Evolutionary conservation across 495 filamentous ascomycete species (phyloP).

Genomic region (Penicillium diatomitis): DNA sequence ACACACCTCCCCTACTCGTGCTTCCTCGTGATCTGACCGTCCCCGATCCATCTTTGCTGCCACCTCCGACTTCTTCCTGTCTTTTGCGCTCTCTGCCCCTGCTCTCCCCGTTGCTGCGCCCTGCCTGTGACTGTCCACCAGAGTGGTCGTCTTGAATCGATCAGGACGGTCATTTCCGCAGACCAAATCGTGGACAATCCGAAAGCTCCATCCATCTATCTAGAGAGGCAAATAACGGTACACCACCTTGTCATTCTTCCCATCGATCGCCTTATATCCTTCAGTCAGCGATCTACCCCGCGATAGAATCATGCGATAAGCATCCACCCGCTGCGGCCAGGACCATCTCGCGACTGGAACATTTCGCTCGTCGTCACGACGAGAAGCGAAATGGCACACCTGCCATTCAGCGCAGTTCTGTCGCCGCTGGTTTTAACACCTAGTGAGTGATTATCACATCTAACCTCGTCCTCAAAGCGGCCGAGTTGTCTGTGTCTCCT

Average conservation of each 20-base stretch:
- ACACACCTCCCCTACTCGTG: no score
- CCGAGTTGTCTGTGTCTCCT: background rate
- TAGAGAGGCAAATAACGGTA: no score
- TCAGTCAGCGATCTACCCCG: slow-evolving; percentile 11
- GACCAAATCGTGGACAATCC: no score
- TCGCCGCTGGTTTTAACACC: slow-evolving; percentile 24
- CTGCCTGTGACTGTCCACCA: no score
- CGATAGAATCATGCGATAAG: slow-evolving; percentile 27
- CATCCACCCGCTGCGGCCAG: slow-evolving; percentile 11
- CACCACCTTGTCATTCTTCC: background rate
- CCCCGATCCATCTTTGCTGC: background rate
- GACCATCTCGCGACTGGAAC: slow-evolving; percentile 19
- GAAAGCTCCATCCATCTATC: no score
- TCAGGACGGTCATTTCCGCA: no score
- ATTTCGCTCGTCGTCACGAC: slow-evolving; percentile 10
- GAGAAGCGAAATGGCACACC: slow-evolving; percentile 31
- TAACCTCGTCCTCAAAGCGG: background rate
- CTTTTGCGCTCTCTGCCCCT: background rate
- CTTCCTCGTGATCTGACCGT: no score
- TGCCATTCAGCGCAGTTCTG: slow-evolving; percentile 24
- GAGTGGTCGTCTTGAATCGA: no score
- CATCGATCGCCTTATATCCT: slow-evolving; percentile 4
- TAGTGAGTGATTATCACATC: slow-evolving; percentile 23
- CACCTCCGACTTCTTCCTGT: background rate
- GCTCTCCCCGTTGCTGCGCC: no score